phyloP scores from a whole-genome alignment of 1,284 basidiomycete genomes.

The Heliocybe sulcata region DNA sequence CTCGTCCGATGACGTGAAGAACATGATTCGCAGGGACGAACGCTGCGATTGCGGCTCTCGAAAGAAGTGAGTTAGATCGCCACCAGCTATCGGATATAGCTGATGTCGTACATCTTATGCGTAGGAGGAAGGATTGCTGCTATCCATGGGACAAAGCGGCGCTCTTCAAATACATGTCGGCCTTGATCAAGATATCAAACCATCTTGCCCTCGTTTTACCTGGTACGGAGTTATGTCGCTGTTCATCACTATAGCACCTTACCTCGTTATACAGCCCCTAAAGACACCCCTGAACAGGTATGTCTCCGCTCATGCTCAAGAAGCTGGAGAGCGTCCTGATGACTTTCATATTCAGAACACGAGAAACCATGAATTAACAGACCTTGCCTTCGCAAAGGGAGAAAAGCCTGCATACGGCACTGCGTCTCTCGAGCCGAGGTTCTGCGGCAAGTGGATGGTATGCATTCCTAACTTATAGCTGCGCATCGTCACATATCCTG shows the following conservation, averaged over 20 bases:
- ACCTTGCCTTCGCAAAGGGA: constrained; percentile 47
- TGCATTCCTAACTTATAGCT: constrained; percentile 15
- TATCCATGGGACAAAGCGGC: constrained; percentile 52
- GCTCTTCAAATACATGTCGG: constrained; percentile 67
- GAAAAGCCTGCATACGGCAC: constrained; percentile 51
- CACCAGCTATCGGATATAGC: neutral
- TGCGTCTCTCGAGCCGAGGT: constrained; percentile 50
- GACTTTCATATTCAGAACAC: constrained; percentile 28
- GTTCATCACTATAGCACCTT: no score
- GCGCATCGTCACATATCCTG: neutral
- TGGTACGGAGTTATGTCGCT: constrained; percentile 26
- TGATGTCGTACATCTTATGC: neutral
- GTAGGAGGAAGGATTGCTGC: constrained; percentile 61
- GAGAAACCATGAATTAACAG: constrained; percentile 52
- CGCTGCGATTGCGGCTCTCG: constrained; percentile 62
- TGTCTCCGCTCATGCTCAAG: constrained; percentile 2
- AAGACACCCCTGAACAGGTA: constrained; percentile 59
- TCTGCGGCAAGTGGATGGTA: constrained; percentile 84
- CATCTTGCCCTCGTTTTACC: constrained; percentile 80
- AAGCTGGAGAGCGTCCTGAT: neutral
- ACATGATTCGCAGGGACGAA: constrained; percentile 62
- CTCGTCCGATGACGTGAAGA: constrained; percentile 50
- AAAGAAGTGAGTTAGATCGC: constrained; percentile 35
- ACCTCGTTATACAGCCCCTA: constrained; percentile 35
- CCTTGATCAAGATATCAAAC: constrained; percentile 81